These are phyloP conservation scores for Omphalea diandra DNA, from an alignment of 441 rosid genomes.

Conservation along the genomic window DNA sequence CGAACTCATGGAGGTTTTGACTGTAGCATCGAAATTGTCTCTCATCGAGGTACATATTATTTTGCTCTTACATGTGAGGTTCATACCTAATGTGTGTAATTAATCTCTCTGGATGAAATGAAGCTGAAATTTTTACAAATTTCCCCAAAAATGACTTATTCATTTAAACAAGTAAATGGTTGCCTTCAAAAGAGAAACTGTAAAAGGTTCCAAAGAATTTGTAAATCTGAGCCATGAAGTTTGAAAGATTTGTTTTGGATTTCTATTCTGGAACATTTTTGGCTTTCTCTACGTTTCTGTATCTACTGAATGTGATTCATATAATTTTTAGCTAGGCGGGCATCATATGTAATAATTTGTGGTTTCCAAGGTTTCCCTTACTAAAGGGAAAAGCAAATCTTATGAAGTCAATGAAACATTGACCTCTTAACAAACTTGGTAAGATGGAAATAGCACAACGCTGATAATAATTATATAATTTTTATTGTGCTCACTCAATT, in stretches of 20 bases:
- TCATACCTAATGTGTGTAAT: not conserved
- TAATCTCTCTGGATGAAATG: not conserved
- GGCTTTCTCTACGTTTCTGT: not conserved
- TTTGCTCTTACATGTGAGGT: conserved; percentile 3
- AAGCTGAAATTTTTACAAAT: not conserved
- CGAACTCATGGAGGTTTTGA: conserved; percentile 96
- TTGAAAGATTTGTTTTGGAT: conserved; percentile 1
- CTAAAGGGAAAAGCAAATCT: conserved; percentile 7
- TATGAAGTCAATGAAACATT: conserved; percentile 6
- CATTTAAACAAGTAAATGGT: not conserved
- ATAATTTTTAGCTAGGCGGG: not conserved
- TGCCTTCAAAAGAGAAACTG: conserved; percentile 9
- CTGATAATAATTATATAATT: not conserved
- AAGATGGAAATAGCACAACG: conserved; percentile 5
- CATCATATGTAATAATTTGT: not conserved
- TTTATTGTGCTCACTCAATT: not conserved
- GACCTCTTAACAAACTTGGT: conserved; percentile 11
- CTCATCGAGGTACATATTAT: conserved; percentile 55
- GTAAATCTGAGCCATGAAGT: not conserved
- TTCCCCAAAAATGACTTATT: not conserved
- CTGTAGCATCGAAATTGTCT: conserved; percentile 80
- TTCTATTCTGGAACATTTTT: not conserved
- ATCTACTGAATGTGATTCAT: not conserved
- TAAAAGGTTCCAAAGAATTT: not conserved
- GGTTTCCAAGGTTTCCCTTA: not conserved